Evolutionary conservation across 202 grass and related monocot genomes (phyloP).

Genomic region (Panicum hallii): DNA sequence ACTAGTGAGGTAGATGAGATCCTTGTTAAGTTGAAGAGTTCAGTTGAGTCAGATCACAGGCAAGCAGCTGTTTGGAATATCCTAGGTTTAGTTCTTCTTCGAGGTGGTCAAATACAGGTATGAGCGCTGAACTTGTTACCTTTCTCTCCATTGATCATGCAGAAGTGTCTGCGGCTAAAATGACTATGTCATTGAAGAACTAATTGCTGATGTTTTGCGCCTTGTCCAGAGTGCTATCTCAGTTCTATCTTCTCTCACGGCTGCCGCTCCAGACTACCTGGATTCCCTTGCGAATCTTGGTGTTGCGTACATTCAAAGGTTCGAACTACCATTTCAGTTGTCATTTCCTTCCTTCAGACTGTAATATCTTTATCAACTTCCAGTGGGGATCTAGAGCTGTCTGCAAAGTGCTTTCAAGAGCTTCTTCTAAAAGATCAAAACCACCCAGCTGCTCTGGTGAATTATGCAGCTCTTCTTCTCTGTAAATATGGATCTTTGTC

Average conservation of each 20-base stretch:
- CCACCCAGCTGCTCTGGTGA: conserved; percentile 91
- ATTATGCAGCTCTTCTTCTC: conserved; percentile 86
- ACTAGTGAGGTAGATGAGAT: conserved; percentile 80
- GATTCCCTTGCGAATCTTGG: conserved; percentile 95
- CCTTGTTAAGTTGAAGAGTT: conserved; percentile 83
- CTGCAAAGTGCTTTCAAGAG: conserved; percentile 92
- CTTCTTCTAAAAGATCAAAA: conserved; percentile 96
- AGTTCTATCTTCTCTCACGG: conserved; percentile 81
- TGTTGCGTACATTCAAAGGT: conserved; percentile 93
- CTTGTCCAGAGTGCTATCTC: conserved; percentile 84
- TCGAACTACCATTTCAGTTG: conserved; percentile 36
- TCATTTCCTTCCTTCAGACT: conserved; percentile 27
- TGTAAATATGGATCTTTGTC: conserved; percentile 83
- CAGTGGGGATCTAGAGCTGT: conserved; percentile 80
- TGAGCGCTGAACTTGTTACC: conserved; percentile 19
- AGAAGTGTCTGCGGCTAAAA: conserved; percentile 25
- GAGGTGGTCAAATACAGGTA: conserved; percentile 83
- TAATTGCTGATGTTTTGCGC: conserved; percentile 49
- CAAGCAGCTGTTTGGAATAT: conserved; percentile 99
- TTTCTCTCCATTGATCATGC: conserved; percentile 24
- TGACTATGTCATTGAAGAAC: conserved; percentile 31
- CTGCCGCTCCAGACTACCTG: conserved; percentile 85
- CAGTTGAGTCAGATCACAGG: conserved; percentile 84
- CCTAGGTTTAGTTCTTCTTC: conserved; percentile 92
- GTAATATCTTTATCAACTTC: conserved; percentile 50